Conservation (phyloP, 148 eudicot genomes). For the Agrostemma githago region DNA sequence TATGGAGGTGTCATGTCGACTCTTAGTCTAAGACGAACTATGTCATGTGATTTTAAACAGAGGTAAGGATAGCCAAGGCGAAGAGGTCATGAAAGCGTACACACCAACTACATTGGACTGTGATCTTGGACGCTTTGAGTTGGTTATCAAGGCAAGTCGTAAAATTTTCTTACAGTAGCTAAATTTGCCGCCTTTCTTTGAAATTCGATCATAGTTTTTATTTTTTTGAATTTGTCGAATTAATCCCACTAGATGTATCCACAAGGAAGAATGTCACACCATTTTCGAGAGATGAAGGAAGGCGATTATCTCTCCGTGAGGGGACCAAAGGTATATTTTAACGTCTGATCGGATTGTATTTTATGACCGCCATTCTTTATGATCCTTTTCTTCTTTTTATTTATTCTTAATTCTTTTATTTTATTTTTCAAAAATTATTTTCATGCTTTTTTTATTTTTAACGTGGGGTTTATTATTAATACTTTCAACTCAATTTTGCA, state of each 20-base stretch:
- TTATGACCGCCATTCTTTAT: neutral
- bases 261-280: constrained; percentile 97
- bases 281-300: constrained; percentile 78
- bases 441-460: too few species aligned
- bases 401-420: too few species aligned
- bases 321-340: constrained; percentile 72
- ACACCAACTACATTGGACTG: constrained; percentile 94
- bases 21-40: neutral
- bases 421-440: too few species aligned
- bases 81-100: constrained; percentile 87
- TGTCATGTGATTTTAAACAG: constrained; percentile 27
- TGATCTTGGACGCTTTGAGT: constrained; percentile 76
- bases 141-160: constrained; percentile 74
- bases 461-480: too few species aligned
- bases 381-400: too few species aligned
- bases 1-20: neutral
- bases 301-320: constrained; percentile 78
- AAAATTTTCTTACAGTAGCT: neutral
- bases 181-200: constrained; percentile 2
- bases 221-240: neutral
- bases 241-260: constrained; percentile 70
- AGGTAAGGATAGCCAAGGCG: constrained; percentile 88
- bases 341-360: neutral
- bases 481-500: too few species aligned
- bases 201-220: neutral